These are phyloP conservation scores for Aspergillus sojae DNA, from an alignment of 2,329 filamentous ascomycete species.

Conservation along the genomic window DNA sequence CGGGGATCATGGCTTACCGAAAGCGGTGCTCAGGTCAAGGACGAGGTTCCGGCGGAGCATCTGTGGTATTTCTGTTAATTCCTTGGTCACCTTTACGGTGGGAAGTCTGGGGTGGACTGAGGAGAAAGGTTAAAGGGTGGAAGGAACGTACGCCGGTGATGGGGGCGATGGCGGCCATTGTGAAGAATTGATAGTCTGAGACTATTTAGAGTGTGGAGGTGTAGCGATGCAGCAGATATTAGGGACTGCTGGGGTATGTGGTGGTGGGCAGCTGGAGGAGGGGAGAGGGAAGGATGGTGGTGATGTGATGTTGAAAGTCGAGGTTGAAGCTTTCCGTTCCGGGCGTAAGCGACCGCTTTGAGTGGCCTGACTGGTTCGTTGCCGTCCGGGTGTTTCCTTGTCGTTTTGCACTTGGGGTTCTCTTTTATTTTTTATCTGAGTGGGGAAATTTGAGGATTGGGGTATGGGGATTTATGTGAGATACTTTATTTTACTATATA, in stretches of 20 bases:
- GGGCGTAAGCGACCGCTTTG: constrained; percentile 38
- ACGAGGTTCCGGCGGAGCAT: constrained; percentile 69
- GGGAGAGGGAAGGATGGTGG: constrained; percentile 25
- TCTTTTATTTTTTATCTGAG: not conserved
- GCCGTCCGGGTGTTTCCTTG: not conserved
- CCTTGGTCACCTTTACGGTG: not conserved
- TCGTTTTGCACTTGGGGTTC: not conserved
- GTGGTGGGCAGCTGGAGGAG: constrained; percentile 22
- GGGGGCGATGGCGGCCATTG: constrained; percentile 49
- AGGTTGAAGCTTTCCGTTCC: constrained; percentile 40
- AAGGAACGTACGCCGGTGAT: constrained; percentile 50
- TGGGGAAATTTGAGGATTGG: not conserved
- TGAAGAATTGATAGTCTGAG: constrained; percentile 24
- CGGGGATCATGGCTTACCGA: constrained; percentile 55
- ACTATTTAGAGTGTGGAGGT: constrained; percentile 13
- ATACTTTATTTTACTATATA: not conserved
- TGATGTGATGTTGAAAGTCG: constrained; percentile 31
- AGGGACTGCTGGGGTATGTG: constrained; percentile 27
- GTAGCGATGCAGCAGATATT: constrained; percentile 21
- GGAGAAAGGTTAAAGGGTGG: not conserved
- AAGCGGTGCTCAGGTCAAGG: constrained; percentile 66
- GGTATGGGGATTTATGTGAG: not conserved
- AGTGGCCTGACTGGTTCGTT: constrained; percentile 38
- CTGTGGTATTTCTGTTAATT: constrained; percentile 39
- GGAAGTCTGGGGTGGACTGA: not conserved